Evolutionary conservation across 2,329 filamentous ascomycete genomes (phyloP).

Genomic region (Beauveria asiatica): DNA sequence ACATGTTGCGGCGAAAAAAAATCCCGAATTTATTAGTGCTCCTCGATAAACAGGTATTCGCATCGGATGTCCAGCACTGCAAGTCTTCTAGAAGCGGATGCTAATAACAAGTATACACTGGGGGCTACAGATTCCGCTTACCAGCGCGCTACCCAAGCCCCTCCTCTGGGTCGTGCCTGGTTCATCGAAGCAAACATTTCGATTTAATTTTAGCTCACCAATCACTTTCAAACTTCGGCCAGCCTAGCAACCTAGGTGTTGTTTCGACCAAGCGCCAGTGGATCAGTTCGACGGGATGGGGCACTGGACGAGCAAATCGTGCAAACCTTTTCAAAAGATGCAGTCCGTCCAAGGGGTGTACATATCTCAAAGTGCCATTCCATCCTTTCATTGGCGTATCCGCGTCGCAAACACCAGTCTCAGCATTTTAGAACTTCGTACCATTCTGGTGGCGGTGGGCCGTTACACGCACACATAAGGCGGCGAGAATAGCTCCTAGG

Average conservation of each 20-base stretch:
- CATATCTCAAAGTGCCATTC: background rate
- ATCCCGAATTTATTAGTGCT: no score
- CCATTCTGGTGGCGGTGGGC: conserved; percentile 6
- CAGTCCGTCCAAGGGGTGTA: background rate
- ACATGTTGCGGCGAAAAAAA: background rate
- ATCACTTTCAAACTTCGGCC: background rate
- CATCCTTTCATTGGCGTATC: background rate
- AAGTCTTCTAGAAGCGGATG: background rate
- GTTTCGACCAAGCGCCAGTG: background rate
- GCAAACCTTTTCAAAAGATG: background rate
- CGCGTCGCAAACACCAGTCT: background rate
- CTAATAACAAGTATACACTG: background rate
- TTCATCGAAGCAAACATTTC: background rate
- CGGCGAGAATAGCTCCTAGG: background rate
- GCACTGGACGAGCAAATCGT: background rate
- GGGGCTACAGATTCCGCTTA: background rate
- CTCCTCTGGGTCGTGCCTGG: background rate
- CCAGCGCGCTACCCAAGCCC: background rate
- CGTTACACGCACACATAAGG: background rate
- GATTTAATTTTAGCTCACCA: background rate
- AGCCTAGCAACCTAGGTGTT: background rate
- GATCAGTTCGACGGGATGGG: background rate
- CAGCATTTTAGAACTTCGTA: background rate
- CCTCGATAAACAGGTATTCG: background rate
- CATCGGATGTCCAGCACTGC: no score